These are phyloP conservation scores for Talaromyces sp. DNA, from an alignment of 2,329 filamentous ascomycete genomes.

Conservation along the genomic window DNA sequence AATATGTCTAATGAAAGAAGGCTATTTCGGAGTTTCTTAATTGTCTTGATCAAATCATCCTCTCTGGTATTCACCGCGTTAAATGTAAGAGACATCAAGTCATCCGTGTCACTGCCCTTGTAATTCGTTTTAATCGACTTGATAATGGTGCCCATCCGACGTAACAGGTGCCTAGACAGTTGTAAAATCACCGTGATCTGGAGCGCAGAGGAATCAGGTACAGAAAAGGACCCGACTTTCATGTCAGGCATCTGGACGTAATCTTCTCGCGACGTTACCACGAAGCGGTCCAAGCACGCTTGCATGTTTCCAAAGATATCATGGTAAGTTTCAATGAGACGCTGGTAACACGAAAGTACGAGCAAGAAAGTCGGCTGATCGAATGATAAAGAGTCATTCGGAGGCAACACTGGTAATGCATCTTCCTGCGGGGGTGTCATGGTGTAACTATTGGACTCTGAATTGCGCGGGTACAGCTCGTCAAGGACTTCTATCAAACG, in stretches of 20 bases:
- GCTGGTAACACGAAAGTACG: slow-evolving; percentile 12
- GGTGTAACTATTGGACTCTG: background rate
- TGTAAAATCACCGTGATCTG: slow-evolving; percentile 12
- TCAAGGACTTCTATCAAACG: slow-evolving; percentile 12
- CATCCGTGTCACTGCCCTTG: slow-evolving; percentile 1
- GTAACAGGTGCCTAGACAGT: slow-evolving; percentile 6
- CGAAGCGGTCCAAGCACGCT: slow-evolving; percentile 13
- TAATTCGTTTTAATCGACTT: slow-evolving; percentile 1
- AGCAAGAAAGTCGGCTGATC: slow-evolving; percentile 9
- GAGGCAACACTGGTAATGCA: background rate
- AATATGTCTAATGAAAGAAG: slow-evolving; percentile 13
- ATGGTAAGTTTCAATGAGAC: slow-evolving; percentile 14
- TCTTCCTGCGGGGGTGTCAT: background rate
- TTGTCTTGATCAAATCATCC: slow-evolving; percentile 6
- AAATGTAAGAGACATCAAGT: slow-evolving; percentile 10
- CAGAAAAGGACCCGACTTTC: slow-evolving; percentile 9
- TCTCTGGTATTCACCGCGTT: slow-evolving; percentile 10
- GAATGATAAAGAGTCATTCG: background rate
- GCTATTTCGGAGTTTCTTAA: slow-evolving; percentile 13
- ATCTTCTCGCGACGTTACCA: slow-evolving; percentile 11
- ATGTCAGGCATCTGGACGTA: slow-evolving; percentile 11
- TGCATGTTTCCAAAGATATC: slow-evolving; percentile 14
- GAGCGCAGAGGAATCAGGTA: slow-evolving; percentile 13
- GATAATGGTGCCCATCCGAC: slow-evolving; percentile 7
- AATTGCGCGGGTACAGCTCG: slow-evolving; percentile 9